Conservation (phyloP, 495 filamentous ascomycete species). For the Penicillium paradoxum region DNA sequence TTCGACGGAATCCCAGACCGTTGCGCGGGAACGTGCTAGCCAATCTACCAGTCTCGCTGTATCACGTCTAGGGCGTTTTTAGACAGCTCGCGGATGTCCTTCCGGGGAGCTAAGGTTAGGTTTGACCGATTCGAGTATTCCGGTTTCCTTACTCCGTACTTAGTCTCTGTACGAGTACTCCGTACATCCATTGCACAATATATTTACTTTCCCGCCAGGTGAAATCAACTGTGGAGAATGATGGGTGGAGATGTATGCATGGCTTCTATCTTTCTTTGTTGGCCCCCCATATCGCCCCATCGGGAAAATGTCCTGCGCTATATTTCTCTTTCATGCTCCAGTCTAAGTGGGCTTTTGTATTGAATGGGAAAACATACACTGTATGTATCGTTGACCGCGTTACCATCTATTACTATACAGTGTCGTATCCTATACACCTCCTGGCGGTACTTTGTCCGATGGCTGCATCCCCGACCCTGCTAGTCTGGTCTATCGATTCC, state of each 20-base stretch:
- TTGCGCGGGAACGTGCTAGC: conserved; percentile 15
- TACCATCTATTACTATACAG: conserved; percentile 4
- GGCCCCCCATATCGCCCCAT: not conserved
- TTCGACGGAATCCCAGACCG: conserved; percentile 12
- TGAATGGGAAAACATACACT: not conserved
- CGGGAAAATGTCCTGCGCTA: not conserved
- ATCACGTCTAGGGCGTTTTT: conserved; percentile 6
- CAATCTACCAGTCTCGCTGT: conserved; percentile 6
- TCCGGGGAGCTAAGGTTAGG: conserved; percentile 10
- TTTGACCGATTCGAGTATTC: not conserved
- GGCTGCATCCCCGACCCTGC: not conserved
- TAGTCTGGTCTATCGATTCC: not conserved
- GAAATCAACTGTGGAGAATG: conserved; percentile 4
- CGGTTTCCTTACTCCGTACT: too few species aligned
- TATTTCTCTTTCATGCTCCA: not conserved
- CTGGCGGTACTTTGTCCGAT: not conserved
- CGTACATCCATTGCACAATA: not conserved
- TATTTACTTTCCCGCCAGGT: not conserved
- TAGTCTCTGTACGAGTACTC: not conserved
- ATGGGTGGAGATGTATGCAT: not conserved
- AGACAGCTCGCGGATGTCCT: conserved; percentile 11
- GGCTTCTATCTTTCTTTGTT: conserved; percentile 6
- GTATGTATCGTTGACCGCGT: conserved; percentile 1
- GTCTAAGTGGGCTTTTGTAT: conserved; percentile 1
- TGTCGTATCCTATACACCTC: not conserved